phyloP scores from a whole-genome alignment of 2,329 filamentous ascomycete species.

The Venturia nashicola region DNA sequence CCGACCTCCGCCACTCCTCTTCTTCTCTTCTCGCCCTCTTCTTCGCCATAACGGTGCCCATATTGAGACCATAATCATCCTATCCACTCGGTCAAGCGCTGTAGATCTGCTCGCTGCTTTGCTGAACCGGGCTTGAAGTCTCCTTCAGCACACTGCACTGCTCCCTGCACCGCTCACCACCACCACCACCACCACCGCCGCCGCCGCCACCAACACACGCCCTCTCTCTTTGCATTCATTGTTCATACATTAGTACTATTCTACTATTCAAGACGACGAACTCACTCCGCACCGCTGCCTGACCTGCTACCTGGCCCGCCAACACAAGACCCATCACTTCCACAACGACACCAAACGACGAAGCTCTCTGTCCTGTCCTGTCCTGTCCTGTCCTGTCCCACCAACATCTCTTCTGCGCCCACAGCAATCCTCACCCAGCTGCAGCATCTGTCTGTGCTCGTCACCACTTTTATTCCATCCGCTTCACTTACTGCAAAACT shows the following conservation, averaged over 20 bases:
- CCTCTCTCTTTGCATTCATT: not conserved
- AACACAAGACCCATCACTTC: not conserved
- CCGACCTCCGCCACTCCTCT: not conserved
- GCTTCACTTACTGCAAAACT: not conserved
- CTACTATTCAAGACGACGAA: not conserved
- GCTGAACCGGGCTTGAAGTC: not conserved
- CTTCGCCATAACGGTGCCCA: not conserved
- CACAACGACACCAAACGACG: not conserved
- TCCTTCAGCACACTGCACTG: not conserved
- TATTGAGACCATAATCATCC: not conserved
- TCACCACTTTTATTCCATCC: conserved; percentile 4
- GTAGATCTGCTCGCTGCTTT: not conserved
- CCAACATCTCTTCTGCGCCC: not conserved
- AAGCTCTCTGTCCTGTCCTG: not conserved
- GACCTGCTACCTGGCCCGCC: not conserved
- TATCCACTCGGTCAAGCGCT: not conserved
- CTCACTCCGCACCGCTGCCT: not conserved
- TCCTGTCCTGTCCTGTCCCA: not conserved
- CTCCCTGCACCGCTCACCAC: not conserved
- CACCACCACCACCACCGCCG: not conserved
- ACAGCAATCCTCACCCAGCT: not conserved
- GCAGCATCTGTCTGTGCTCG: not conserved
- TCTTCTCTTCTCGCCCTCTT: not conserved
- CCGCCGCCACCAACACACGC: not conserved
- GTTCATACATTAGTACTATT: not conserved